These are phyloP conservation scores for Penicillium coffeae DNA, from an alignment of 495 filamentous ascomycete species.

Conservation along the genomic window DNA sequence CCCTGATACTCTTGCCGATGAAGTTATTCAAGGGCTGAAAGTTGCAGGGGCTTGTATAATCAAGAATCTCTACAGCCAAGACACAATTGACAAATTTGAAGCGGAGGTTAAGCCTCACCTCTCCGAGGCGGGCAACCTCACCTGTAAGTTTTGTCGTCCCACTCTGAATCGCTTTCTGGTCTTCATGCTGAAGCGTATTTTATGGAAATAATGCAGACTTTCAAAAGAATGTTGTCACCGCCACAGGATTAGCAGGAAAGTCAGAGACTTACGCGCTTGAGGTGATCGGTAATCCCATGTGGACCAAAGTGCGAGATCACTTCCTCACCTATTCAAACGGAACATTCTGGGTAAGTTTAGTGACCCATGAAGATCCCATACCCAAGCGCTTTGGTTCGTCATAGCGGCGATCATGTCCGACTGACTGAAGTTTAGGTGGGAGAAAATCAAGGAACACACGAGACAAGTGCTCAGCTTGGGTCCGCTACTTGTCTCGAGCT, in stretches of 20 bases:
- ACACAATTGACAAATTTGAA: background rate
- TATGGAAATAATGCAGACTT: background rate
- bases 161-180: background rate
- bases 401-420: too few species aligned
- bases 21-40: background rate
- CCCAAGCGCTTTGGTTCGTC: too few species aligned
- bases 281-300: background rate
- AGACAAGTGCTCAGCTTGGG: background rate
- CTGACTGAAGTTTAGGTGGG: background rate
- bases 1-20: background rate
- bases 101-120: background rate
- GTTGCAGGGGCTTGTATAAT: background rate
- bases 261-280: background rate
- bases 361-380: too few species aligned
- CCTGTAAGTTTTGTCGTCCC: background rate
- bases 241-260: background rate
- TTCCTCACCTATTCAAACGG: background rate
- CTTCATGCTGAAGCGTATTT: background rate
- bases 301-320: background rate
- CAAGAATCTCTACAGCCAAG: background rate
- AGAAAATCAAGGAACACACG: background rate
- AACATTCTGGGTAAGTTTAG: background rate
- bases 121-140: background rate
- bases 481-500: background rate
- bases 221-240: background rate